Conservation (phyloP, 768 basidiomycete genomes). For the Calvatia gigantea region DNA sequence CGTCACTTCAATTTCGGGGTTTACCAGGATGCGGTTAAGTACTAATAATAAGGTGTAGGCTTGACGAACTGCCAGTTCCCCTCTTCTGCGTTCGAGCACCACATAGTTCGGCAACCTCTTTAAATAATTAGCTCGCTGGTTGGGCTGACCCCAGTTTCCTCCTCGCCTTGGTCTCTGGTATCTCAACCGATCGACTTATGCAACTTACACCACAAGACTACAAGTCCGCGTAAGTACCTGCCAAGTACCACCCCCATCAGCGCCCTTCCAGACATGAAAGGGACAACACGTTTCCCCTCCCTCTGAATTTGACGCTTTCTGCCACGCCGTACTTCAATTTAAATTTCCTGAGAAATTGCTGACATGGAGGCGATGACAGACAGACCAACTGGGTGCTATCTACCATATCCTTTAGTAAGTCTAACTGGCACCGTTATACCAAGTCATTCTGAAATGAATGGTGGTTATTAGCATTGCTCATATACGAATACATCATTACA, state of each 20-base stretch:
- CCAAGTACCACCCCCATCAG: too few species aligned
- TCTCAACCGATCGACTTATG: not conserved
- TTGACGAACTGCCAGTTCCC: too few species aligned
- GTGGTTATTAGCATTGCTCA: not conserved
- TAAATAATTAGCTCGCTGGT: too few species aligned
- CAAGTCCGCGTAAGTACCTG: not conserved
- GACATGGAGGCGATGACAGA: not conserved
- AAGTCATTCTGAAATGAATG: not conserved
- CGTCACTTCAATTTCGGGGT: too few species aligned
- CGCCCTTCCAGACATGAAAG: not conserved
- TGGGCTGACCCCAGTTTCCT: too few species aligned
- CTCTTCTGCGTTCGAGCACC: too few species aligned
- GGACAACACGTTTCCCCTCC: too few species aligned
- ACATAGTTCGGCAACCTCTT: too few species aligned
- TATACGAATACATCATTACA: conserved; percentile 7
- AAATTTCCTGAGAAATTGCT: not conserved
- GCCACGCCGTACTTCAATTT: not conserved
- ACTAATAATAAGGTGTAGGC: too few species aligned
- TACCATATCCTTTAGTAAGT: conserved; percentile 3
- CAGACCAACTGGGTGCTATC: conserved; percentile 1
- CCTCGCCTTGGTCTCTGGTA: not conserved
- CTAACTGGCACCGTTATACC: not conserved
- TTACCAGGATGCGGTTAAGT: too few species aligned
- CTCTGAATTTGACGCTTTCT: not conserved
- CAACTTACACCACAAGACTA: not conserved